Conservation (phyloP, 495 filamentous ascomycete species). For the Annulohypoxylon moriforme region DNA sequence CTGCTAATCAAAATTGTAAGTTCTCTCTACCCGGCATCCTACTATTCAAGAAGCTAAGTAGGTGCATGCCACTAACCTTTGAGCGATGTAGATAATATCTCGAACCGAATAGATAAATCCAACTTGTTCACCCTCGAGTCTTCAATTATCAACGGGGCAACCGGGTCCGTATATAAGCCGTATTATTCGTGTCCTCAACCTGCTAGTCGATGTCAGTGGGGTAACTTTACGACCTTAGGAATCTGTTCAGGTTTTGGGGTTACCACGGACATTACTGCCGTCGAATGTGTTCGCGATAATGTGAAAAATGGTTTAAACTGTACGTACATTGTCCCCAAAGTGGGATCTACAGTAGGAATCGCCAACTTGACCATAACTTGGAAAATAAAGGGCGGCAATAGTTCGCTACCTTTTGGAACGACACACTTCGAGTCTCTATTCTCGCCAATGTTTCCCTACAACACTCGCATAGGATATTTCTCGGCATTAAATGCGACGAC, state of each 20-base stretch:
- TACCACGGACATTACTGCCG: not conserved
- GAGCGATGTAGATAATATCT: too few relatives aligned
- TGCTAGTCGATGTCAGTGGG: conserved; percentile 22
- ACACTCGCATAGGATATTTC: not conserved
- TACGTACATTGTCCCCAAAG: conserved; percentile 9
- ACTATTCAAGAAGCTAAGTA: too few relatives aligned
- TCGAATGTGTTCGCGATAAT: not conserved
- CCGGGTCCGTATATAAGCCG: conserved; percentile 16
- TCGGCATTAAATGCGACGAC: not conserved
- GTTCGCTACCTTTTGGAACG: not conserved
- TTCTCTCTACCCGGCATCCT: not conserved
- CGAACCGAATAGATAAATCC: too few relatives aligned
- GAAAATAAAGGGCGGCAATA: not conserved
- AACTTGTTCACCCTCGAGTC: conserved; percentile 4
- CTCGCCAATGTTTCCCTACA: not conserved
- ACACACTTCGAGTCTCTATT: not conserved
- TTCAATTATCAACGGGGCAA: conserved; percentile 20
- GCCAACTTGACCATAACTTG: not conserved
- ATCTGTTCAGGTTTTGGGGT: conserved; percentile 9
- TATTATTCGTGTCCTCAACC: conserved; percentile 21
- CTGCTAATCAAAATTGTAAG: not conserved
- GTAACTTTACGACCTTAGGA: conserved; percentile 24
- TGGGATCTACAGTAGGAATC: not conserved
- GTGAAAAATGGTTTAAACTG: not conserved
- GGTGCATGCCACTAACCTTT: too few relatives aligned